Evolutionary conservation across 2,329 filamentous ascomycete species (phyloP), one percentile per base, ranked within the genome.

Genomic region (Botrytis byssoidea): DNA sequence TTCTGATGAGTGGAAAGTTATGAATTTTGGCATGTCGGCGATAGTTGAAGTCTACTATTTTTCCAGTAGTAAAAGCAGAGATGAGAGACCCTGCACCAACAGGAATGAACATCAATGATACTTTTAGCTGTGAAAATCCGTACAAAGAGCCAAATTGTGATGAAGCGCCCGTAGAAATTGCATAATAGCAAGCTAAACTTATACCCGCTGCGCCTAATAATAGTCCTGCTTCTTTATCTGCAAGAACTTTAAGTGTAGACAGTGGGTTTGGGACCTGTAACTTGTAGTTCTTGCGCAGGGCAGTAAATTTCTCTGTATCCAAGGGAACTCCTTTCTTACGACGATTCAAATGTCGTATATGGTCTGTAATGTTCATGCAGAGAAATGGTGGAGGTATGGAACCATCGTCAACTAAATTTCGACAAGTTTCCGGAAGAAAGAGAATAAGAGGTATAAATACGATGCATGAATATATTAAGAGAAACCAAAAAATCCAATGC

Each of bases 31-130:
- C 90, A 74, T 91, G 85, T 1, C 90, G 88, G 1, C 86, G 85
- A 79, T 90, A 94, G 80, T 92, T 93, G 82, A 86, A 85, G 77
- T 90, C 88, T 8, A 90, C 82, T 1, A 88, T 71, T 20, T 82
- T 81, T 14, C 87, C 85, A 35, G 32, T 72, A 7, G 51, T 46
- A 60, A 73, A 65, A 10, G 70, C 64, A 6, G 70, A 60, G 22
- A 73, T 4, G 18, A 74, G 51, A 25, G 70, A 66, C 40, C 73
- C 74, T 55, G 37, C 61, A 29, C 73, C 75, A 25, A 75, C 65
- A 1, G 76, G 76, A 2, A 78, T 60, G 65, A 75, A 77, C 22
- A 72, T 70, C 1, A 79, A 76, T 5, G 74, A 73, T 25, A 78
- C 68, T 87, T 88, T 22, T 86, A 83, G 1, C 85, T 83, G 16